Conservation (phyloP, 257 asterid genomes). For the Fraxinus americana region DNA sequence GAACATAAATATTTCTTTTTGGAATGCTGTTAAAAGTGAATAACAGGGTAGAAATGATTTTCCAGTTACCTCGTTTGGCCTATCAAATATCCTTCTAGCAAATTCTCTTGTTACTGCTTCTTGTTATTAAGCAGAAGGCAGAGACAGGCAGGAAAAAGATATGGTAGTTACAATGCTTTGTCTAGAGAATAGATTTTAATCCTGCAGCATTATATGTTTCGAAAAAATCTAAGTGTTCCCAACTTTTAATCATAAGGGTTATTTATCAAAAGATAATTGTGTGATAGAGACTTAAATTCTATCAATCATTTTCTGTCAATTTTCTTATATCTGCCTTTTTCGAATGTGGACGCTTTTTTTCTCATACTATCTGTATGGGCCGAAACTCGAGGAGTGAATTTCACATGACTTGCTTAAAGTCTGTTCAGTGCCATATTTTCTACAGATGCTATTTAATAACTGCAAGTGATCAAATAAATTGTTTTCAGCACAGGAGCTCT, state of each 20-base stretch:
- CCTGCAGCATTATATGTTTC: background rate
- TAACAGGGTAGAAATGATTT: background rate
- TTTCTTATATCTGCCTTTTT: background rate
- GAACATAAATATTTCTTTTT: too few relatives aligned
- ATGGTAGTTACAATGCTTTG: constrained; percentile 2
- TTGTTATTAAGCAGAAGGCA: background rate
- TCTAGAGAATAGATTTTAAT: background rate
- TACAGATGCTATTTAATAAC: constrained; percentile 16
- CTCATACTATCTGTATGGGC: background rate
- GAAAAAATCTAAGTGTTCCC: background rate
- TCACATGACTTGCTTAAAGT: background rate
- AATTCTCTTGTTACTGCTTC: background rate
- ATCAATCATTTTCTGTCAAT: background rate
- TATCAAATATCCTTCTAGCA: background rate
- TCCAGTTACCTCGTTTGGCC: background rate
- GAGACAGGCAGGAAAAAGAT: background rate
- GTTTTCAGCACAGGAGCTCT: constrained; percentile 62
- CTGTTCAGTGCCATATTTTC: constrained; percentile 11
- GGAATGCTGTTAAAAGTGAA: background rate
- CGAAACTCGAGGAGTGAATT: background rate
- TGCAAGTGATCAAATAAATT: constrained; percentile 30
- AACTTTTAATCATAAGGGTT: background rate
- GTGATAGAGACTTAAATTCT: background rate
- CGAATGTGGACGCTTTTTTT: background rate
- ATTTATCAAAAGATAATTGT: background rate